Evolutionary conservation across 1,284 basidiomycete genomes (phyloP).

Genomic region (Ustilago sp.): DNA sequence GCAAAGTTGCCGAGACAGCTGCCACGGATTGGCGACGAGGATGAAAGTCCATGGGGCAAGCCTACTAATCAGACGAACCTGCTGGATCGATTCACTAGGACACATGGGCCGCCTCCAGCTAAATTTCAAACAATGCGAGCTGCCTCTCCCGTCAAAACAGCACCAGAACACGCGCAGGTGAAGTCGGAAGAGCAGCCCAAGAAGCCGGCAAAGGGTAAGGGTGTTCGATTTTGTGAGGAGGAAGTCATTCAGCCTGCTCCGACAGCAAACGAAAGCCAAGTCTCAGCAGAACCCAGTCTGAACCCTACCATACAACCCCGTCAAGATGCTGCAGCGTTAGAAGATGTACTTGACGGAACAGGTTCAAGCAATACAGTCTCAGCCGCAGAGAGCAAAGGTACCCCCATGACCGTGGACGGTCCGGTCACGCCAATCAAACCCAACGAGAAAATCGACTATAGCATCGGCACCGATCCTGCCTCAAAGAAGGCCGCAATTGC

Average conservation of each 20-base stretch:
- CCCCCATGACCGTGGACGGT: background rate
- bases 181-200: background rate
- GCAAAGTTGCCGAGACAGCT: conserved; percentile 36
- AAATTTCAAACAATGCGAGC: background rate
- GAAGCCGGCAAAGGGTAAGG: conserved; percentile 6
- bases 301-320: background rate
- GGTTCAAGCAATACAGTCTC: background rate
- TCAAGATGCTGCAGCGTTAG: background rate
- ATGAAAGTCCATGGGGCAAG: conserved; percentile 49
- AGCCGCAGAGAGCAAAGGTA: background rate
- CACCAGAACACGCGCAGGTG: background rate
- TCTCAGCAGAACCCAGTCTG: background rate
- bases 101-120: background rate
- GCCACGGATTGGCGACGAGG: conserved; percentile 36
- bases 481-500: conserved; percentile 34
- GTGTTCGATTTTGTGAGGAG: conserved; percentile 26
- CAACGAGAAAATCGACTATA: conserved; percentile 29
- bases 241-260: conserved; percentile 16
- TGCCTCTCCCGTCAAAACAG: background rate
- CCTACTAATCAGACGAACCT: conserved; percentile 46
- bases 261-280: background rate
- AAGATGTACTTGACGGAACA: background rate
- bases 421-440: conserved; percentile 26
- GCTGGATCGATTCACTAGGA: conserved; percentile 33
- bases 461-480: conserved; percentile 48